These are phyloP conservation scores for Penicillium herquei DNA, from an alignment of 495 filamentous ascomycete genomes.

Conservation along the genomic window DNA sequence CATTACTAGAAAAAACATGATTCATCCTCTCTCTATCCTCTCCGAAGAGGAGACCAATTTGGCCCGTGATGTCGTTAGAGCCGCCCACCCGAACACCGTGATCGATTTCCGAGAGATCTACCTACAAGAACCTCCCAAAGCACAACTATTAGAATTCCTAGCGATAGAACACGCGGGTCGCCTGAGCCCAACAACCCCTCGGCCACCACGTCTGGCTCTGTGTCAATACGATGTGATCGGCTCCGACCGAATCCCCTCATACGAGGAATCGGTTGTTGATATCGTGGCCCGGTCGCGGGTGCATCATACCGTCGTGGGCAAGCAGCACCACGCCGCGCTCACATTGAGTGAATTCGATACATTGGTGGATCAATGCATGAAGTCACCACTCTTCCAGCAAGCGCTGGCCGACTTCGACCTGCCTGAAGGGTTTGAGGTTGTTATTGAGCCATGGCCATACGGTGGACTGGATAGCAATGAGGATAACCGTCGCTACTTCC, in stretches of 20 bases:
- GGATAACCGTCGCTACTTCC: slow-evolving; percentile 55
- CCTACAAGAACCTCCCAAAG: slow-evolving; percentile 52
- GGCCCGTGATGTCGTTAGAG: slow-evolving; percentile 47
- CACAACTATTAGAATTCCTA: slow-evolving; percentile 45
- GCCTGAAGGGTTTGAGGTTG: slow-evolving; percentile 60
- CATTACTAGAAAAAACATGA: slow-evolving; percentile 1
- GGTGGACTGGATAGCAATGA: slow-evolving; percentile 57
- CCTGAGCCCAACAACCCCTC: slow-evolving; percentile 43
- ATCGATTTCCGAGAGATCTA: slow-evolving; percentile 55
- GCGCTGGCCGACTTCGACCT: slow-evolving; percentile 60
- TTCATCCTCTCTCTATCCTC: slow-evolving; percentile 50
- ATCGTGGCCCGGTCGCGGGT: slow-evolving; percentile 47
- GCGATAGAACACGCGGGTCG: slow-evolving; percentile 49
- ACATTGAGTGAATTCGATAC: slow-evolving; percentile 60
- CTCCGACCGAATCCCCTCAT: slow-evolving; percentile 53
- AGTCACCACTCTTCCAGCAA: slow-evolving; percentile 59
- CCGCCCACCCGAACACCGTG: slow-evolving; percentile 38
- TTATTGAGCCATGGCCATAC: slow-evolving; percentile 73
- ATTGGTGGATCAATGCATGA: slow-evolving; percentile 59
- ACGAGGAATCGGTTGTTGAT: slow-evolving; percentile 64
- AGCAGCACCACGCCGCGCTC: slow-evolving; percentile 59
- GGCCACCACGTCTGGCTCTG: slow-evolving; percentile 59
- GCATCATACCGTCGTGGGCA: slow-evolving; percentile 53
- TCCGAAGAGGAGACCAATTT: slow-evolving; percentile 46
- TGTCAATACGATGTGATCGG: slow-evolving; percentile 67